Evolutionary conservation across 108 stramenopile genomes (phyloP).

Genomic region (Schizochytrium sp.): DNA sequence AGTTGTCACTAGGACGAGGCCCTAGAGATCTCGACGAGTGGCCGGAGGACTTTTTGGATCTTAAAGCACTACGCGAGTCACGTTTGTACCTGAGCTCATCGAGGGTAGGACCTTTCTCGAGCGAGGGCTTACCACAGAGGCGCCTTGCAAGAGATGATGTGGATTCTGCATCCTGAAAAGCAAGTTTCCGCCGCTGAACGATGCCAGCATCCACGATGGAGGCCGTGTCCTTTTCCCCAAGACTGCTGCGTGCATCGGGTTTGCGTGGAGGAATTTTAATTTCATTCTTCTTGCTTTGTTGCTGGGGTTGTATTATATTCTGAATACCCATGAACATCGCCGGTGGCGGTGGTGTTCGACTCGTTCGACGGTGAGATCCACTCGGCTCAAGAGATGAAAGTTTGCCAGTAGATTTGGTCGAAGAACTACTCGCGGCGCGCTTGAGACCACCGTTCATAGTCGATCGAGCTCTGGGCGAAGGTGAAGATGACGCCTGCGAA

Average conservation of each 20-base stretch:
- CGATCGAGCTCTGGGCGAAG: too few relatives aligned
- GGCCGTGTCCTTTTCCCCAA: neutral
- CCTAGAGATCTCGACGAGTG: neutral
- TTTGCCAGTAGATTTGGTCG: too few relatives aligned
- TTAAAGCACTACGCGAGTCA: neutral
- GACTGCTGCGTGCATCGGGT: neutral
- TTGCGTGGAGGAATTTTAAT: neutral
- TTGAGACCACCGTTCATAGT: too few relatives aligned
- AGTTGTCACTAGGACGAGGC: neutral
- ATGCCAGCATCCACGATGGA: neutral
- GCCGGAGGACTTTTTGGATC: neutral
- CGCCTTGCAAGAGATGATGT: neutral
- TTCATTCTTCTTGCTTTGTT: too few relatives aligned
- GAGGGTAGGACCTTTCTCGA: neutral
- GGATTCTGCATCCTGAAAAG: neutral
- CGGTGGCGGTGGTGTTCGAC: too few relatives aligned
- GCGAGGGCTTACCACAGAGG: conserved; percentile 1
- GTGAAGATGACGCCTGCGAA: too few relatives aligned
- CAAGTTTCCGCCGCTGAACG: neutral
- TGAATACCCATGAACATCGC: too few relatives aligned
- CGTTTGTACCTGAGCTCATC: conserved; percentile 15
- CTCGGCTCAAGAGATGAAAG: too few relatives aligned
- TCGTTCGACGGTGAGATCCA: too few relatives aligned
- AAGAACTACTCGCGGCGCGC: too few relatives aligned
- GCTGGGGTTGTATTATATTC: too few relatives aligned